These are phyloP conservation scores for Yarrowia deformans DNA, from an alignment of 805 yeast species.

Conservation along the genomic window DNA sequence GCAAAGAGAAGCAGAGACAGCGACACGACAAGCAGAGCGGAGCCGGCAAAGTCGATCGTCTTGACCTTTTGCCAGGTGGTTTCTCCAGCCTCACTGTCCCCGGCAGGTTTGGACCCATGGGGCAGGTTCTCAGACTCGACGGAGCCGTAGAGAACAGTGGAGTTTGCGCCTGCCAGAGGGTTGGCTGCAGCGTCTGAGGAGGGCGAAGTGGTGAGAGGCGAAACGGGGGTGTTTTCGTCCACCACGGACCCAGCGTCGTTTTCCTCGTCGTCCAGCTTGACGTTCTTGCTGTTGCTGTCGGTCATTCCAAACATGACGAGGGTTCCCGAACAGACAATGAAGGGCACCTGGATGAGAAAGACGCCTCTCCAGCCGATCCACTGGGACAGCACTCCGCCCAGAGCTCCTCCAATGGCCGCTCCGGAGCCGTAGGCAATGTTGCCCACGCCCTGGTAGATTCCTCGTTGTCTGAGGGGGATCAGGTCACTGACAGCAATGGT, in stretches of 20 bases:
- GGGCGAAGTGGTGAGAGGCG: slow-evolving; percentile 3
- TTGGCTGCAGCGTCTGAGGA: slow-evolving; percentile 1
- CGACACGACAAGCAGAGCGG: slow-evolving; percentile 63
- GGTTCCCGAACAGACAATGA: slow-evolving; percentile 51
- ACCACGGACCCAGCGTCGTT: too few relatives aligned
- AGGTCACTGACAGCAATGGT: slow-evolving; percentile 80
- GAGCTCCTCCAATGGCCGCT: slow-evolving; percentile 69
- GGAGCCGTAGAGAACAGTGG: slow-evolving; percentile 47
- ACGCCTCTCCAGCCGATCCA: slow-evolving; percentile 69
- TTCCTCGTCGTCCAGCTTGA: slow-evolving; percentile 41
- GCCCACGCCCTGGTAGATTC: slow-evolving; percentile 81
- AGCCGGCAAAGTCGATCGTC: slow-evolving; percentile 70
- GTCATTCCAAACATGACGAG: slow-evolving; percentile 47
- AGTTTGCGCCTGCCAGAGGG: slow-evolving; percentile 18
- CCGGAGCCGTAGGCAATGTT: slow-evolving; percentile 81
- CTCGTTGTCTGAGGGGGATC: slow-evolving; percentile 77
- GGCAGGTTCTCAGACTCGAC: slow-evolving; percentile 36
- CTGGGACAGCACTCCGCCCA: slow-evolving; percentile 62
- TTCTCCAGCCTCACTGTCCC: slow-evolving; percentile 22
- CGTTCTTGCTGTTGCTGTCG: slow-evolving; percentile 25
- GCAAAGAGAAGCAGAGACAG: slow-evolving; percentile 67
- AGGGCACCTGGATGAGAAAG: slow-evolving; percentile 54
- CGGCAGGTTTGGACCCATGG: slow-evolving; percentile 44
- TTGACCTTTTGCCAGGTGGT: slow-evolving; percentile 53
- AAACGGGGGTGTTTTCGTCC: slow-evolving; percentile 19